Conservation (phyloP, 495 filamentous ascomycete species). For the Podospora pseudopauciseta region DNA sequence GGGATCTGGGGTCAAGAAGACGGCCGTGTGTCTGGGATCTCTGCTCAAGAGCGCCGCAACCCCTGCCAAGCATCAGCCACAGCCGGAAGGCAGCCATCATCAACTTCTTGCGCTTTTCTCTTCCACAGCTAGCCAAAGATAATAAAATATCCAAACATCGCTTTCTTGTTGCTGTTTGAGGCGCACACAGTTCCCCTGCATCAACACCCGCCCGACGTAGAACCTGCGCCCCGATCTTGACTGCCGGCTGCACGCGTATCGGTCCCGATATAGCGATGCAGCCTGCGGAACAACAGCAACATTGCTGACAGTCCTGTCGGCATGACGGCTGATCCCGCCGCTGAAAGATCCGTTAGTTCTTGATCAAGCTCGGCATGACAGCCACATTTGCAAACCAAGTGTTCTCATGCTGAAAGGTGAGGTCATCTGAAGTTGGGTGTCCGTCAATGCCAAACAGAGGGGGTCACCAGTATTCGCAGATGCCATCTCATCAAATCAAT, state of each 20-base stretch:
- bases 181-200: not conserved
- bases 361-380: too few relatives aligned
- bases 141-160: not conserved
- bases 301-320: not conserved
- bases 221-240: not conserved
- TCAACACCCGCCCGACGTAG: not conserved
- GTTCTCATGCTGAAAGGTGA: too few relatives aligned
- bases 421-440: not conserved
- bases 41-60: not conserved
- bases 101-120: not conserved
- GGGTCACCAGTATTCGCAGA: not conserved
- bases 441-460: not conserved
- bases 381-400: too few relatives aligned
- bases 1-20: constrained; percentile 2
- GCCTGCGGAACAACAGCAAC: not conserved
- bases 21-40: constrained; percentile 1
- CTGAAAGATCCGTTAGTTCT: constrained; percentile 1
- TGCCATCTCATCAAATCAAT: not conserved
- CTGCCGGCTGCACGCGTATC: constrained; percentile 1
- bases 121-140: not conserved
- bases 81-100: not conserved
- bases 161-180: not conserved
- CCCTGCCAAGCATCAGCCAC: constrained; percentile 11
- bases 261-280: constrained; percentile 4
- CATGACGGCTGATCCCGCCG: constrained; percentile 5